phyloP scores from a whole-genome alignment of 306 rosid species.

The Cicer chorassanicum region DNA sequence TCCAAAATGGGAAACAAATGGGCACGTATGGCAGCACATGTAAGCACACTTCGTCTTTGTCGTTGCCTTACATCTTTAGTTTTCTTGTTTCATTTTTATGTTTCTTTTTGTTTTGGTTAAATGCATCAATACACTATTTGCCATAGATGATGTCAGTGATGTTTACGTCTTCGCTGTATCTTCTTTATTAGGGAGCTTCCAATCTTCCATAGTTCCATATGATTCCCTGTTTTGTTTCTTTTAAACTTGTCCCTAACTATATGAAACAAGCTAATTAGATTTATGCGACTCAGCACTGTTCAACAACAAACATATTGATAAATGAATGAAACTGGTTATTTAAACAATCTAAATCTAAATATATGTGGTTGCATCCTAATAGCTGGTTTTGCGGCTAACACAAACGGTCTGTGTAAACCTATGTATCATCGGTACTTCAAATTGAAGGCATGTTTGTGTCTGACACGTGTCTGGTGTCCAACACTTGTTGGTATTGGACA shows the following conservation, averaged over 20 bases:
- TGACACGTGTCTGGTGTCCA: too few relatives aligned
- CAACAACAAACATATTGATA: slow-evolving; percentile 24
- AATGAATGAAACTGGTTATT: background rate
- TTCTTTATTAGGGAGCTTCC: slow-evolving; percentile 7
- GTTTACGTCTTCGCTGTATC: slow-evolving; percentile 18
- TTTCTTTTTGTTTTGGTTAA: slow-evolving; percentile 20
- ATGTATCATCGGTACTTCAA: too few relatives aligned
- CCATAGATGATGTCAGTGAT: slow-evolving; percentile 35
- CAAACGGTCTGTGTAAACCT: background rate
- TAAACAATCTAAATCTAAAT: slow-evolving; percentile 4
- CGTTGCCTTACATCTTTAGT: slow-evolving; percentile 1
- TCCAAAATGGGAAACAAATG: slow-evolving; percentile 94
- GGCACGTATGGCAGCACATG: slow-evolving; percentile 98
- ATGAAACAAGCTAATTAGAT: slow-evolving; percentile 7
- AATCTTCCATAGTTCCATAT: background rate
- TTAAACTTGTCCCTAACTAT: slow-evolving; percentile 19
- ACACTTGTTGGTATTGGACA: too few relatives aligned
- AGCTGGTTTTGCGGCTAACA: slow-evolving; percentile 12
- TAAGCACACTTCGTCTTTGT: slow-evolving; percentile 57
- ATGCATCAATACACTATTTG: slow-evolving; percentile 1
- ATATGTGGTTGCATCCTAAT: background rate
- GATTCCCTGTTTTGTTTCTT: slow-evolving; percentile 16
- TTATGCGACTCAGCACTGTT: slow-evolving; percentile 6
- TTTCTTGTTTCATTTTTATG: slow-evolving; percentile 20
- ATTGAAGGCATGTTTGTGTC: too few relatives aligned